Evolutionary conservation across 768 basidiomycete species (phyloP), one percentile per base, ranked within the genome.

Genomic region (Termitomyces sp.): DNA sequence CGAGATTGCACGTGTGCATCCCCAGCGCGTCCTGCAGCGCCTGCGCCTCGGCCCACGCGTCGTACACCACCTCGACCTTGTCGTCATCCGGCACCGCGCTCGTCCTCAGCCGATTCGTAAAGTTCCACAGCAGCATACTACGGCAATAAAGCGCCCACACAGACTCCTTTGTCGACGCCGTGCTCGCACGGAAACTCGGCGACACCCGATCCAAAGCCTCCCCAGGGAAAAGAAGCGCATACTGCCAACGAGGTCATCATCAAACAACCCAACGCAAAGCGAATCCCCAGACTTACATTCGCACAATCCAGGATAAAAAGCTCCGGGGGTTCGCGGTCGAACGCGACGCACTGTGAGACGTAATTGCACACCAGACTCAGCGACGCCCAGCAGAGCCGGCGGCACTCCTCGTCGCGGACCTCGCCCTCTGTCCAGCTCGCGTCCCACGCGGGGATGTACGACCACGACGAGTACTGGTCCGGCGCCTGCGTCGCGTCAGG

Each of bases 81-180:
- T 82, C 80, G 34, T 84, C 80, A 22, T 73, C 73, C 12, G 72
- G 68, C 56, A 75, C 74, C 0, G 59, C 31, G 13, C 75, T 74
- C 55, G 75, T 73, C 50, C 79, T 67, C 27, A 85, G 72, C 3
- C 82, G 81, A 48, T 78, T 76, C 61, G 83, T 85, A 65, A 84
- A 86, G 63, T 82, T 87, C 88, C 89, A 92, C 4, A 92, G 74
- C 10, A 92, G 78, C 86, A 92, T 88, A 66, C 83, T 84, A 34
- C 90, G 84, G 70, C 88, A 90, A 64, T 90, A 90, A 27, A 92
- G 73, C 0, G 88, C 90, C 90, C 90, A 92, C 1, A 92, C 78
- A 16, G 86, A 85, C 60, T 92, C 87, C 67, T 90, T 92, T 16
- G 85, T 78, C 18, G 85, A 85, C 34, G 72, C 71, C 55, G 76